These are phyloP conservation scores for Neonothopanus nambi DNA, from an alignment of 1,284 basidiomycete species.

Conservation along the genomic window DNA sequence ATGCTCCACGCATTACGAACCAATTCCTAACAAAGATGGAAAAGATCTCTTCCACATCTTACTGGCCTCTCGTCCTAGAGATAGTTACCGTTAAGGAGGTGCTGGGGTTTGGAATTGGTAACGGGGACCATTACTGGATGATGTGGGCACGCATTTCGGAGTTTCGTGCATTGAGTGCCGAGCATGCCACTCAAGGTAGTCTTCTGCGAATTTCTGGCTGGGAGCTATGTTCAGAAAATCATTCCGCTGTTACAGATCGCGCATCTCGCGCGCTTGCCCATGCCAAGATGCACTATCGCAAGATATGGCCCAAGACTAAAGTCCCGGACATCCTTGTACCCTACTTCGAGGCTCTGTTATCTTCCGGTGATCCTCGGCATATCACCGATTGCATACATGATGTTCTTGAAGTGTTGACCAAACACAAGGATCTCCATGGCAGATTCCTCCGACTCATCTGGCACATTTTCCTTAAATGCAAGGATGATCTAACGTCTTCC, in stretches of 20 bases:
- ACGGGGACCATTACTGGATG: slow-evolving; percentile 39
- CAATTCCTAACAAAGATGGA: neutral
- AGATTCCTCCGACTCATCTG: slow-evolving; percentile 33
- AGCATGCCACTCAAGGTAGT: slow-evolving; percentile 11
- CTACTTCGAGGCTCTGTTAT: slow-evolving; percentile 34
- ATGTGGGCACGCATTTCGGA: slow-evolving; percentile 35
- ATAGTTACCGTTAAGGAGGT: slow-evolving; percentile 31
- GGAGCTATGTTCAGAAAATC: neutral
- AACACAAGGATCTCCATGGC: slow-evolving; percentile 25
- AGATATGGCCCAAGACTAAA: slow-evolving; percentile 27
- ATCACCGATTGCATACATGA: slow-evolving; percentile 22
- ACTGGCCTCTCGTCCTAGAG: slow-evolving; percentile 35
- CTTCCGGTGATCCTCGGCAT: slow-evolving; percentile 20
- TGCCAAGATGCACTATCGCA: slow-evolving; percentile 30
- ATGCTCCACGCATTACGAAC: slow-evolving; percentile 19
- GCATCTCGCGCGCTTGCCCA: slow-evolving; percentile 19
- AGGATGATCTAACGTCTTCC: slow-evolving; percentile 17
- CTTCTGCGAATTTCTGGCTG: neutral
- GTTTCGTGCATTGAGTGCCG: slow-evolving; percentile 11
- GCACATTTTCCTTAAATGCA: slow-evolving; percentile 27
- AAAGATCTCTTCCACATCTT: slow-evolving; percentile 6
- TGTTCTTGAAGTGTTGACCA: slow-evolving; percentile 28
- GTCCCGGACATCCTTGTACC: slow-evolving; percentile 36
- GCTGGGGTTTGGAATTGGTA: slow-evolving; percentile 24
- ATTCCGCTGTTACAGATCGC: neutral